Conservation (phyloP, 2,329 filamentous ascomycete genomes). For the Myriosclerotinia scirpicola region DNA sequence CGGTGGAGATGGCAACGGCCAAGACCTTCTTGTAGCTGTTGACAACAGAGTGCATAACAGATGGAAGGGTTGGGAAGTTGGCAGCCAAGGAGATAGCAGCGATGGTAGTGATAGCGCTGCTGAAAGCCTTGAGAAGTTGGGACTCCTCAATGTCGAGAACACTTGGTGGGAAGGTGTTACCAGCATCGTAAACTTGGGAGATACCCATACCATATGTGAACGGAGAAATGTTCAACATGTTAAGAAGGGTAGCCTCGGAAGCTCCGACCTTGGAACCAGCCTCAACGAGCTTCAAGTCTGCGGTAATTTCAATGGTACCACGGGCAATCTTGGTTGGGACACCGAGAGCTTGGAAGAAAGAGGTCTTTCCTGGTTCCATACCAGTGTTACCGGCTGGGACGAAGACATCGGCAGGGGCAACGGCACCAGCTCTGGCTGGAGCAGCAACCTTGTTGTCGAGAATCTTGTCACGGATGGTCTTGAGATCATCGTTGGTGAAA, state of each 20-base stretch:
- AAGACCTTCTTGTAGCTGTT: conserved; percentile 98
- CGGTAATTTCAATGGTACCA: conserved; percentile 99
- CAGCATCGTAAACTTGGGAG: conserved; percentile 93
- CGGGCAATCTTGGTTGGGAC: conserved; percentile 99
- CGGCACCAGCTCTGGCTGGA: conserved; percentile 94
- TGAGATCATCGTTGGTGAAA: conserved; percentile 98
- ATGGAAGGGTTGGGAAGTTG: conserved; percentile 95
- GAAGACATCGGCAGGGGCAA: conserved; percentile 92
- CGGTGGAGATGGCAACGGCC: conserved; percentile 84
- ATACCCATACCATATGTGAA: conserved; percentile 99
- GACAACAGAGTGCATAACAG: conserved; percentile 92
- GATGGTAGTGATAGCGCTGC: conserved; percentile 79
- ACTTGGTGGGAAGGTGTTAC: conserved; percentile 81
- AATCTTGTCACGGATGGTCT: conserved; percentile 89
- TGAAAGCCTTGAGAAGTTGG: conserved; percentile 84
- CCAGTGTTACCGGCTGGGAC: conserved; percentile 98
- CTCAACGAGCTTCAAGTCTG: conserved; percentile 97
- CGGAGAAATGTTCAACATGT: conserved; percentile 99
- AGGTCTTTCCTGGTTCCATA: conserved; percentile 99
- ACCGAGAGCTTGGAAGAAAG: conserved; percentile 99
- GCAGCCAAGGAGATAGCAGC: conserved; percentile 86
- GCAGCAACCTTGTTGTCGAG: conserved; percentile 96
- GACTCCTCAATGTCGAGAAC: conserved; percentile 95
- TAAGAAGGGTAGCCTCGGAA: conserved; percentile 97
- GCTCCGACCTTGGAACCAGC: conserved; percentile 91